Evolutionary conservation across 495 filamentous ascomycete genomes (phyloP), one percentile per base, ranked within the genome.

Genomic region (Xylaria curta): DNA sequence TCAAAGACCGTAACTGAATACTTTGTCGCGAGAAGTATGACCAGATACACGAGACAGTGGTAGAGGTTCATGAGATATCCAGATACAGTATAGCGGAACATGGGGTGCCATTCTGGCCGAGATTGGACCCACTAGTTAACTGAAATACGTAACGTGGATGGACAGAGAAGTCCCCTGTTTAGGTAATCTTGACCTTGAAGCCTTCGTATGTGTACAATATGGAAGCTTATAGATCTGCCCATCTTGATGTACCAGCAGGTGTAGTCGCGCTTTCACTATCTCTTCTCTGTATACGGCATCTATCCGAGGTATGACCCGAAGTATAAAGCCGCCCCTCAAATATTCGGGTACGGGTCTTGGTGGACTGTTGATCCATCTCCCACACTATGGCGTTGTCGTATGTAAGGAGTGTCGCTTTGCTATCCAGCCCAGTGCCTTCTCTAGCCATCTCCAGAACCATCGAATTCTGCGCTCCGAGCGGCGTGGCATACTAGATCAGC

Each of bases 361-460:
- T 15, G 63, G 46, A 26, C 26, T 66, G 63, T 17, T 66, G n/a
- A 53, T n/a, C 46, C 12, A 66, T 66, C 63, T 66, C 10, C 63
- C 44, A 8, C 24, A 8, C 28, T 66, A 66, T 26, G 46, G 46
- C 24, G 46, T 66, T 36, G 46, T 66, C 19, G 53, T 66, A 36
- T 66, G 63, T 31, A 66, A 66, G 63, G 40, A 15, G 31, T 66
- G 63, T 24, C 63, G 19, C 21, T 66, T 53, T 38, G 63, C 63
- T 17, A 66, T 66, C 28, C 63, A 66, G 63, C 63, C 63, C 10
- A 66, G 17, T 40, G 63, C 46, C 28, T 66, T 66, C 9, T 66
- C 63, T 15, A 53, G 46, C 24, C 63, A 66, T 53, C 63, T 66
- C 17, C 63, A 66, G 31, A 51, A 53, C 4, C 63, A 66, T 38